Percentiles rank a stretch among this genome's conserved stretches.
These are phyloP conservation scores for Mycosarcoma mackinlayi DNA, from an alignment of 1,284 basidiomycete species.

Conservation along the genomic window DNA sequence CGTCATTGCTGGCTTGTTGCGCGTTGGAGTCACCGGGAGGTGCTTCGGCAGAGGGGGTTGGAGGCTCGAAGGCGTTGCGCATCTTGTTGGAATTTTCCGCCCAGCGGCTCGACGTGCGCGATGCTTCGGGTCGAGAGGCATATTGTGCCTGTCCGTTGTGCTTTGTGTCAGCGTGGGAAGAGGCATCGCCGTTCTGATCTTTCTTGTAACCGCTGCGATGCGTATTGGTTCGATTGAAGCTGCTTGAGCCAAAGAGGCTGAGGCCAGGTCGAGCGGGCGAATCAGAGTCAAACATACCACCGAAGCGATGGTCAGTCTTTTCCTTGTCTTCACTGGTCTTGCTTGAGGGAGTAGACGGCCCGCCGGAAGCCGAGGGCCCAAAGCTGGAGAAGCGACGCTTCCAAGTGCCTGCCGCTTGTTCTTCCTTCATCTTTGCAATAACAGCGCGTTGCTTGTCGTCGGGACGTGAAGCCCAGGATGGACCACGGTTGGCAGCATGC, in stretches of 20 bases:
- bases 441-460: slow-evolving; percentile 56
- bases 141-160: slow-evolving; percentile 4
- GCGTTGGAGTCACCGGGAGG: background rate
- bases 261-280: slow-evolving; percentile 24
- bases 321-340: slow-evolving; percentile 22
- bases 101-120: slow-evolving; percentile 28
- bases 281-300: slow-evolving; percentile 23
- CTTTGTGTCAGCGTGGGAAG: slow-evolving; percentile 10
- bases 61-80: slow-evolving; percentile 46
- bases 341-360: slow-evolving; percentile 17
- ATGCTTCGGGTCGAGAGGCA: slow-evolving; percentile 7
- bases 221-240: slow-evolving; percentile 9
- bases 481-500: slow-evolving; percentile 48
- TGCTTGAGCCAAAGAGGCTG: slow-evolving; percentile 29
- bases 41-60: slow-evolving; percentile 27
- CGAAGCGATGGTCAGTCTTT: slow-evolving; percentile 21
- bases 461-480: slow-evolving; percentile 56
- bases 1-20: slow-evolving; percentile 14
- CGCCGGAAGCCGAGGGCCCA: slow-evolving; percentile 2
- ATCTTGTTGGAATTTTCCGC: slow-evolving; percentile 45
- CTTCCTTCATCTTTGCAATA: slow-evolving; percentile 53
- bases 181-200: slow-evolving; percentile 25
- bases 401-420: slow-evolving; percentile 34
- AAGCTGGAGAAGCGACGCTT: slow-evolving; percentile 43
- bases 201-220: slow-evolving; percentile 5